Evolutionary conservation across 2,329 filamentous ascomycete genomes (phyloP), one percentile per base, ranked within the genome.

Genomic region (Dactylellina drechsleri): DNA sequence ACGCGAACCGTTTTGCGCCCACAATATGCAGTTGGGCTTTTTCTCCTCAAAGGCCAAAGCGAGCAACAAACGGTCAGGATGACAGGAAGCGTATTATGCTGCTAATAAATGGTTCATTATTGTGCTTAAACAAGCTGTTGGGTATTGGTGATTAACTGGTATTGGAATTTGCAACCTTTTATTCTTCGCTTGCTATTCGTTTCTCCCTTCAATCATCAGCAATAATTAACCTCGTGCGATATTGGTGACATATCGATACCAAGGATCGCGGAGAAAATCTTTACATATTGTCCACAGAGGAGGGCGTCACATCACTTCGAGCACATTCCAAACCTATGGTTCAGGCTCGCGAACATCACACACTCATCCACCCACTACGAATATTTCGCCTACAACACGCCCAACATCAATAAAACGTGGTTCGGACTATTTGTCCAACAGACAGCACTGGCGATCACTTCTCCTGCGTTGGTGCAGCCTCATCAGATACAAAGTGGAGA

Each of bases 1-100:
- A 57, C 62, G 57, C 61, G 62, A 74, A 74, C 68, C 70, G 70
- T 66, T 74, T 74, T 74, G 70, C 70, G 50, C 58, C 70, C 57
- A 53, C 62, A 26, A 36, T 52, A 43, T 58, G 20, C 43, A 57
- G 70, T 56, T 56, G 41, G 41, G 12, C 57, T 66, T 53, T 23
- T 49, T 16, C 16, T 31, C 40, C 62, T 4, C 41, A 16, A 23
- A 68, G 47, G 40, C n/a, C n/a, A 61, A 53, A 62, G 50, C 45
- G 53, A 57, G 52, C 26, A 57, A 62, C 66, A 64, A 50, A 67
- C 62, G 61, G 47, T 67, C 59, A 54, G 28, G 28, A 23, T 57
- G 59, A 26, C 54, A 56, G 41, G 12, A 45, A 45, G 41, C 13
- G 49, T 36, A 43, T 52, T 43, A 62, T 18, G 45, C 47, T 18